Evolutionary conservation across 345 rosid genomes (phyloP), one percentile per base, ranked within the genome.

Genomic region (Gynandropsis gynandra): DNA sequence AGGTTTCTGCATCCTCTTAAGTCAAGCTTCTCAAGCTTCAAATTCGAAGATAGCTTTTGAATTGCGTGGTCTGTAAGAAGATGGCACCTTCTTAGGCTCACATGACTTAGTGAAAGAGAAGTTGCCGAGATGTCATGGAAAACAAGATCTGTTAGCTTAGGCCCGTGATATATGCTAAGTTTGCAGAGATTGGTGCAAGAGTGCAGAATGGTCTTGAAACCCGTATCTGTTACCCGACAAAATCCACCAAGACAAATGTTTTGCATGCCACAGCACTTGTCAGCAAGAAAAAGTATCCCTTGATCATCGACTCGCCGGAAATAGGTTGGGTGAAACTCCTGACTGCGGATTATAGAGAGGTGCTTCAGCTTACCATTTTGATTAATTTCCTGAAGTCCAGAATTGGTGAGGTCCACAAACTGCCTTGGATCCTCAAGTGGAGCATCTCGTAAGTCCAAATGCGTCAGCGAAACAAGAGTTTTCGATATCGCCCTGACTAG

Each of bases 81-180:
- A 72, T 74, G 65, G 48, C 96, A 90, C 85, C 85, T 80, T 71
- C 98, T 79, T 73, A 90, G 61, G 71, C 89, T 75, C 56, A 79
- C 95, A 34, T 87, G 95, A 10, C 81, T 79, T 66, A 90, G 50
- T 9, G 77, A 77, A 14, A 87, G 80, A 10, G 85, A 70, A 40
- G 98, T 90, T 19, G 98, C 92, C 58, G 80, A 58, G 57, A 90
- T 70, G 44, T 90, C 98, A 60, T 83, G 98, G 68, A 90, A 87
- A 43, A 90, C 87, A 54, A 86, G 73, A 77, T 90, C 82, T 0
- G 98, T 86, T 31, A 90, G 63, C 21, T 78, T 82, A n/a, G 65
- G 64, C 37, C 95, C 98, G 62, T 75, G 80, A 56, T 79, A 82
- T 15, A 90, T 77, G 68, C 71, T 67, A 31, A 90, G 89, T n/a